Conservation (phyloP, 352 stramenopile genomes). For the Phytophthora brassicae region DNA sequence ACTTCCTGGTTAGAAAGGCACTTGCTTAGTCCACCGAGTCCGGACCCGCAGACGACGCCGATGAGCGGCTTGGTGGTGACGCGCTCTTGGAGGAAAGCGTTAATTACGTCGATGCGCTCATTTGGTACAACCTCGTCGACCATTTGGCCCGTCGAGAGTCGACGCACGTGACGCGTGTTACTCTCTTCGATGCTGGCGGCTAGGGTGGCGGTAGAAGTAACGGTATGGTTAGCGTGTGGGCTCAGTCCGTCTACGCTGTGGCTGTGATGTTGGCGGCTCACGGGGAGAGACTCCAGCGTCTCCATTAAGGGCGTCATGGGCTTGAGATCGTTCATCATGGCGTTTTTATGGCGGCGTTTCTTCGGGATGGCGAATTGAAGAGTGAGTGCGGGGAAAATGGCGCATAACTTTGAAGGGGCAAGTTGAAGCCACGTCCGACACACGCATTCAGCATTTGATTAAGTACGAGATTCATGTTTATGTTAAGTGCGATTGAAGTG, state of each 20-base stretch:
- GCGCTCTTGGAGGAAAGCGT: slow-evolving; percentile 60
- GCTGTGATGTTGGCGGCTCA: slow-evolving; percentile 44
- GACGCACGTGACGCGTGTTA: slow-evolving; percentile 23
- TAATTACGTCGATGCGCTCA: slow-evolving; percentile 83
- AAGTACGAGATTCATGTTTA: neutral
- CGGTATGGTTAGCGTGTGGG: slow-evolving; percentile 6
- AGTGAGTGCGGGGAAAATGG: slow-evolving; percentile 12
- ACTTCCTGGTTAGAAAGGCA: slow-evolving; percentile 86
- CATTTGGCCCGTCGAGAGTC: slow-evolving; percentile 62
- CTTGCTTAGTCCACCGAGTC: slow-evolving; percentile 92
- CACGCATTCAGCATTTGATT: slow-evolving; percentile 4
- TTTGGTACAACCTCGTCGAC: slow-evolving; percentile 60
- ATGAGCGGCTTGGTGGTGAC: slow-evolving; percentile 60
- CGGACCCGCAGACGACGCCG: slow-evolving; percentile 94
- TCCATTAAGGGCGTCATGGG: no score
- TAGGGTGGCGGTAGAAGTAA: slow-evolving; percentile 17
- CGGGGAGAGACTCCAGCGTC: neutral
- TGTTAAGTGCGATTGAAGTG: no score
- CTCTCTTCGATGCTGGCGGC: slow-evolving; percentile 8
- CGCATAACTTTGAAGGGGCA: neutral
- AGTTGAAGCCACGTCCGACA: neutral
- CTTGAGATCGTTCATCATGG: slow-evolving; percentile 44
- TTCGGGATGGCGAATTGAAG: slow-evolving; percentile 9
- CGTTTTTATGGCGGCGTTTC: slow-evolving; percentile 1
- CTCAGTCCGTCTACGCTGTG: slow-evolving; percentile 45